phyloP scores from a whole-genome alignment of 2,329 filamentous ascomycete species.

The Ascochyta lentis region DNA sequence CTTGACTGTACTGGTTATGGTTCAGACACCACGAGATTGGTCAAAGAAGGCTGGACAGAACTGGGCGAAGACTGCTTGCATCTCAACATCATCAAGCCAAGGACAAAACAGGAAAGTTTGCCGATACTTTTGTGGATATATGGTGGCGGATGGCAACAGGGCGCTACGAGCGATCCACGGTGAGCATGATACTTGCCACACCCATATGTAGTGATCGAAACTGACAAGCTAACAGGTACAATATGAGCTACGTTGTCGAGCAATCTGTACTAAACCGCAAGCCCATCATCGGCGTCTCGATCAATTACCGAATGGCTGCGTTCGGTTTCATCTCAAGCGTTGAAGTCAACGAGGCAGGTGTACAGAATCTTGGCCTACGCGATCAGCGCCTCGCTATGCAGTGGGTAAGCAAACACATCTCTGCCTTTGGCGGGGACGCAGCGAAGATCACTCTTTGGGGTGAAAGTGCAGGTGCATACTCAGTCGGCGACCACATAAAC shows the following conservation, averaged over 20 bases:
- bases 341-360: conserved; percentile 45
- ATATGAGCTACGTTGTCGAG: conserved; percentile 41
- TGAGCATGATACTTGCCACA: conserved; percentile 5
- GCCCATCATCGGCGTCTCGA: conserved; percentile 44
- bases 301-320: conserved; percentile 58
- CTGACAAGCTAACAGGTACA: conserved; percentile 27
- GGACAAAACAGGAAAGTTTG: conserved; percentile 24
- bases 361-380: conserved; percentile 61
- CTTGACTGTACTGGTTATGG: conserved; percentile 39
- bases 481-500: conserved; percentile 54
- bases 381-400: conserved; percentile 66
- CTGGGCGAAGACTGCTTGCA: conserved; percentile 55
- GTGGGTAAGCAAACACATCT: conserved; percentile 69
- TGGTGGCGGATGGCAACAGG: conserved; percentile 43
- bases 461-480: conserved; percentile 66
- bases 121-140: conserved; percentile 45
- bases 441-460: conserved; percentile 67
- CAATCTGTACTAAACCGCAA: conserved; percentile 40
- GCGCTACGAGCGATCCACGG: conserved; percentile 42
- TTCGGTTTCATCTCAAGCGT: conserved; percentile 58
- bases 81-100: conserved; percentile 45
- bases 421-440: conserved; percentile 59
- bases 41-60: conserved; percentile 30
- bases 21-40: conserved; percentile 32
- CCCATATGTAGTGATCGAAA: accelerated